Evolutionary conservation across 108 stramenopile genomes (phyloP).

Genomic region (Pseudonitzschia delicatissima): DNA sequence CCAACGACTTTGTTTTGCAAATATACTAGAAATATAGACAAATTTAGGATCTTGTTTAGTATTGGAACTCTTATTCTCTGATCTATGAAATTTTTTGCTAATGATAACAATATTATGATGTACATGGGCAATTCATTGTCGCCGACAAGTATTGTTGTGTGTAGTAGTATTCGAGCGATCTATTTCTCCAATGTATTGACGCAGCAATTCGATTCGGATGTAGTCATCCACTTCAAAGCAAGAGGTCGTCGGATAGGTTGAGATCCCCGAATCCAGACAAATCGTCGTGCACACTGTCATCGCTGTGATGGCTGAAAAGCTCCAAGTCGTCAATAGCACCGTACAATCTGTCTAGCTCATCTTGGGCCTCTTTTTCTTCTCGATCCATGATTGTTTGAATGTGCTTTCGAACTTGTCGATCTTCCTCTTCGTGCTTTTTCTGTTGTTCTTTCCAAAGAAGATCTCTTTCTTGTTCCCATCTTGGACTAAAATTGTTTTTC

Average conservation of each 20-base stretch:
- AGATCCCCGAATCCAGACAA: constrained; percentile 21
- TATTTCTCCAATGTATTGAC: too few species aligned
- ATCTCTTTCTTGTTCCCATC: constrained; percentile 21
- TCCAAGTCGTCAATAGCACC: constrained; percentile 14
- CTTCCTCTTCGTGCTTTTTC: constrained; percentile 19
- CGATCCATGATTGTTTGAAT: constrained; percentile 9
- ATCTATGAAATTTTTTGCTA: too few species aligned
- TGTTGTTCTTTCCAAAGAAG: constrained; percentile 2
- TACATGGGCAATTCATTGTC: too few species aligned
- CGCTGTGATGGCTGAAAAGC: not conserved
- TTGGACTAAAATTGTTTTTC: not conserved
- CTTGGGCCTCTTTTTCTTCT: constrained; percentile 8
- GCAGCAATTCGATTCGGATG: too few species aligned
- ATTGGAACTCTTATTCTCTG: too few species aligned
- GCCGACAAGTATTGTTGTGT: too few species aligned
- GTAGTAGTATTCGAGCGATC: too few species aligned
- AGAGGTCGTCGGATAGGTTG: not conserved
- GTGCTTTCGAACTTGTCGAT: constrained; percentile 10
- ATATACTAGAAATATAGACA: too few species aligned
- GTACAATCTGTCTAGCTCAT: constrained; percentile 17
- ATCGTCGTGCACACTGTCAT: not conserved
- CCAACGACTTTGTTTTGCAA: too few species aligned
- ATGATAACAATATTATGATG: too few species aligned
- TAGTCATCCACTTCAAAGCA: too few species aligned
- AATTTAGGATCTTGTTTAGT: too few species aligned